These are phyloP conservation scores for Acidiella bohemica DNA, from an alignment of 495 filamentous ascomycete genomes.

Conservation along the genomic window DNA sequence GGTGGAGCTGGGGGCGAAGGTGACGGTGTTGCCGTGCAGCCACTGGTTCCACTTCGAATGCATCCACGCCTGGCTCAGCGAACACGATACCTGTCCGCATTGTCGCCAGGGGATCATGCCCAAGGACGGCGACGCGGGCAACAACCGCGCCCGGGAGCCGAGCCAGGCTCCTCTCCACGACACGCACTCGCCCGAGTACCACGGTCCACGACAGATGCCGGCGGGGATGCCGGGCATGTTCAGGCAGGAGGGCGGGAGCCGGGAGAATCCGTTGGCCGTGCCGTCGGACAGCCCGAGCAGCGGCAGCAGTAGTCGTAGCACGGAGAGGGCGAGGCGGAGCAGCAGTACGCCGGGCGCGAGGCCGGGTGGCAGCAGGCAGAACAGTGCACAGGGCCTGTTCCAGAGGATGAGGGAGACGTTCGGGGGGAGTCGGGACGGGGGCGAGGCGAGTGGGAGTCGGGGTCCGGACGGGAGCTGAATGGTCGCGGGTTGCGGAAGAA, in stretches of 20 bases:
- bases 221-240: conserved; percentile 1
- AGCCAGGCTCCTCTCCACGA: conserved; percentile 12
- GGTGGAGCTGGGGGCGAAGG: conserved; percentile 58
- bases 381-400: conserved; percentile 2
- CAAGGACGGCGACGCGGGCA: conserved; percentile 4
- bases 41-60: conserved; percentile 86
- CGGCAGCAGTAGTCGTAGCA: no score
- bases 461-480: conserved; percentile 1
- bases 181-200: conserved; percentile 5
- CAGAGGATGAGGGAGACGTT: conserved; percentile 9
- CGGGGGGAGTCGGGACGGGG: not conserved
- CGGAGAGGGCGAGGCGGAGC: not conserved
- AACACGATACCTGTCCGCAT: conserved; percentile 85
- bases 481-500: not conserved
- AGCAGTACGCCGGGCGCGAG: conserved; percentile 8
- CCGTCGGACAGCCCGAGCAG: conserved; percentile 7
- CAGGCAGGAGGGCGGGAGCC: conserved; percentile 4
- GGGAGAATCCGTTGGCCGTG: conserved; percentile 14
- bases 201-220: conserved; percentile 2
- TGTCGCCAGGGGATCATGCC: conserved; percentile 58
- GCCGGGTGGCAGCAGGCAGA: conserved; percentile 1
- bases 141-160: conserved; percentile 1
- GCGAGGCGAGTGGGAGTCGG: not conserved
- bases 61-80: conserved; percentile 63
- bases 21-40: conserved; percentile 67